Evolutionary conservation across 2,329 filamentous ascomycete genomes (phyloP).

Genomic region (Epichloe amarillans): DNA sequence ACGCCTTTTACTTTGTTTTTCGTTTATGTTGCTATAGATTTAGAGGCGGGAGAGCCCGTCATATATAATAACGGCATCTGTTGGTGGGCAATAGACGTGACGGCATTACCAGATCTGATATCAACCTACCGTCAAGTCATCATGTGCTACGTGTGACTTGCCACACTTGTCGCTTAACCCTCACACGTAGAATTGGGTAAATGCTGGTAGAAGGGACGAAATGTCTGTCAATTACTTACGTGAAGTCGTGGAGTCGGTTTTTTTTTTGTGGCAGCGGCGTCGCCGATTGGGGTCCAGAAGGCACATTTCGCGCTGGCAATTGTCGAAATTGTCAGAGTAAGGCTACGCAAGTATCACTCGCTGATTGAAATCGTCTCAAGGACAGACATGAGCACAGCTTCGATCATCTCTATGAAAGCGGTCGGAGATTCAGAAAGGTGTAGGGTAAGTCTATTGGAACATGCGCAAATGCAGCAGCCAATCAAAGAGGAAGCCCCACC

Average conservation of each 20-base stretch:
- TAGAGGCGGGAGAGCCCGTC: not conserved
- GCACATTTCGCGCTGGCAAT: too few relatives aligned
- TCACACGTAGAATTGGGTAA: too few relatives aligned
- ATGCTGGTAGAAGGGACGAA: too few relatives aligned
- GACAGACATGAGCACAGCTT: too few relatives aligned
- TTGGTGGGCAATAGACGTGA: not conserved
- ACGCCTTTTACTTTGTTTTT: not conserved
- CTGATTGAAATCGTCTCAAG: too few relatives aligned
- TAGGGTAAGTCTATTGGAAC: not conserved
- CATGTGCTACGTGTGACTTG: not conserved
- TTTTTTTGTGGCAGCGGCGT: too few relatives aligned
- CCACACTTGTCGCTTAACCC: too few relatives aligned
- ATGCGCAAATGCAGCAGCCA: not conserved
- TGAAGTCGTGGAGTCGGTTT: too few relatives aligned
- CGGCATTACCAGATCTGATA: not conserved
- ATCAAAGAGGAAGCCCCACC: slow-evolving; percentile 2
- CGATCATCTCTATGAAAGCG: not conserved
- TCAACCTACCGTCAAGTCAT: not conserved
- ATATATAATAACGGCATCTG: not conserved
- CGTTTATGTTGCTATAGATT: not conserved
- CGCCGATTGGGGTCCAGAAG: too few relatives aligned
- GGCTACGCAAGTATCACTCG: too few relatives aligned
- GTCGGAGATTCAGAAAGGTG: not conserved
- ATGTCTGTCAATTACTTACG: too few relatives aligned
- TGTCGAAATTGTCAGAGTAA: too few relatives aligned